Conservation (phyloP, 2,329 filamentous ascomycete species). For the Boeremia lycopersici region DNA sequence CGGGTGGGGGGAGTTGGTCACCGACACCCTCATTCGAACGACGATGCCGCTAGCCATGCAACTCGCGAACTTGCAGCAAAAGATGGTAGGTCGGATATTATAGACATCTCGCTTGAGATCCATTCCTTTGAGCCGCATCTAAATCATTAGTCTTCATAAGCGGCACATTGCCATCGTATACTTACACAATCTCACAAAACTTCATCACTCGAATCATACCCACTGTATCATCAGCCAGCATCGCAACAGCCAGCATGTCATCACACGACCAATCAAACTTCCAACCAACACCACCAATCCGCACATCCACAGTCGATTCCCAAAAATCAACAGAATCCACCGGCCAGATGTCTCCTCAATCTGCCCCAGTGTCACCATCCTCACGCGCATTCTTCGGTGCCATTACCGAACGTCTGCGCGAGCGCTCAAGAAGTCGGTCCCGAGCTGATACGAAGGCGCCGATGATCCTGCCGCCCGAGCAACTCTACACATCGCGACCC, state of each 20-base stretch:
- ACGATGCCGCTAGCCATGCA: slow-evolving; percentile 5
- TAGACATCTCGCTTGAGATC: slow-evolving; percentile 27
- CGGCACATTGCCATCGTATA: neutral
- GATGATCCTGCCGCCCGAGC: slow-evolving; percentile 36
- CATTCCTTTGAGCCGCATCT: slow-evolving; percentile 35
- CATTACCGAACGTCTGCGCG: slow-evolving; percentile 41
- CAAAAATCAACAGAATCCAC: slow-evolving; percentile 35
- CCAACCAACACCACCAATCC: slow-evolving; percentile 38
- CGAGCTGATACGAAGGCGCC: slow-evolving; percentile 38
- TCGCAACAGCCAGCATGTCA: slow-evolving; percentile 24
- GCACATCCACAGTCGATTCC: slow-evolving; percentile 38
- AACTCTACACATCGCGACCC: slow-evolving; percentile 21
- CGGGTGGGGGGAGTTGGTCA: slow-evolving; percentile 14
- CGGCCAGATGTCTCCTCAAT: slow-evolving; percentile 29
- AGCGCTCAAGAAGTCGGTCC: slow-evolving; percentile 43
- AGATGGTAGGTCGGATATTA: slow-evolving; percentile 11
- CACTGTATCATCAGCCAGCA: neutral
- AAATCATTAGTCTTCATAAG: slow-evolving; percentile 8
- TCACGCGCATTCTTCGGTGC: slow-evolving; percentile 46
- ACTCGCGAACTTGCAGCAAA: slow-evolving; percentile 13
- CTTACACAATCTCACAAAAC: neutral
- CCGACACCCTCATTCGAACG: slow-evolving; percentile 17
- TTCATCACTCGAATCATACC: neutral
- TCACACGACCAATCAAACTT: slow-evolving; percentile 30
- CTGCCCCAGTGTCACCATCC: slow-evolving; percentile 30